Conservation (phyloP, 768 basidiomycete species). For the Rubroboletus pulcherrimus region DNA sequence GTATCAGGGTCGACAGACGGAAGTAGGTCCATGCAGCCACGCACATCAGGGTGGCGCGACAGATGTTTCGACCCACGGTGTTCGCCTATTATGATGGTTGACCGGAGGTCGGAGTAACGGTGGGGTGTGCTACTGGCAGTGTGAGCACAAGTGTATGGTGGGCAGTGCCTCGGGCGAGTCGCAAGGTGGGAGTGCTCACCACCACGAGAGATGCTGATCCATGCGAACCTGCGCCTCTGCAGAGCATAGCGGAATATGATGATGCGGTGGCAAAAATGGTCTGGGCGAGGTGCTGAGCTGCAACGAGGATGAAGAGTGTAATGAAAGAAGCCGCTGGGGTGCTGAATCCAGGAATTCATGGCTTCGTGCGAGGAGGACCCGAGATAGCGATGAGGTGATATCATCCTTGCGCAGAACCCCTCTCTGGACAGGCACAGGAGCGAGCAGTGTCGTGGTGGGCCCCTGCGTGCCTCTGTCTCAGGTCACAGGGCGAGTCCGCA, state of each 20-base stretch:
- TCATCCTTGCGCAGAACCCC: background rate
- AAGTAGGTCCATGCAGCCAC: background rate
- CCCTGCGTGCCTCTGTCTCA: slow-evolving; percentile 1
- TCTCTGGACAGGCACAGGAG: slow-evolving; percentile 7
- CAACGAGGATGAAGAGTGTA: slow-evolving; percentile 1
- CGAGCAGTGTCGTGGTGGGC: background rate
- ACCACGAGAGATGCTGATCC: slow-evolving; percentile 12
- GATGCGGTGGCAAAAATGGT: no score
- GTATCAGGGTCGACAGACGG: slow-evolving; percentile 7
- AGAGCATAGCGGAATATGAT: background rate
- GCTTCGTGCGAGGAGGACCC: background rate
- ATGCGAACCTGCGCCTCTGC: slow-evolving; percentile 7
- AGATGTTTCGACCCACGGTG: background rate
- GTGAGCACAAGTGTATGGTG: background rate
- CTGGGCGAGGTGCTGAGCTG: slow-evolving; percentile 2
- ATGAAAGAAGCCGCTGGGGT: background rate
- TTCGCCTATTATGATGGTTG: background rate
- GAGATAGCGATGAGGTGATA: slow-evolving; percentile 5
- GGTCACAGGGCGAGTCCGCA: slow-evolving; percentile 3
- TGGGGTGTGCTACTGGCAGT: background rate
- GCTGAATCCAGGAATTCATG: background rate
- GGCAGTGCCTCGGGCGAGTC: slow-evolving; percentile 7
- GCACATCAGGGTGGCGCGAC: background rate
- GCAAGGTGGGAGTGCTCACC: background rate
- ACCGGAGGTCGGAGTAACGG: background rate